These are phyloP conservation scores for Alternaria incomplexa DNA, from an alignment of 2,329 filamentous ascomycete species.

Conservation along the genomic window DNA sequence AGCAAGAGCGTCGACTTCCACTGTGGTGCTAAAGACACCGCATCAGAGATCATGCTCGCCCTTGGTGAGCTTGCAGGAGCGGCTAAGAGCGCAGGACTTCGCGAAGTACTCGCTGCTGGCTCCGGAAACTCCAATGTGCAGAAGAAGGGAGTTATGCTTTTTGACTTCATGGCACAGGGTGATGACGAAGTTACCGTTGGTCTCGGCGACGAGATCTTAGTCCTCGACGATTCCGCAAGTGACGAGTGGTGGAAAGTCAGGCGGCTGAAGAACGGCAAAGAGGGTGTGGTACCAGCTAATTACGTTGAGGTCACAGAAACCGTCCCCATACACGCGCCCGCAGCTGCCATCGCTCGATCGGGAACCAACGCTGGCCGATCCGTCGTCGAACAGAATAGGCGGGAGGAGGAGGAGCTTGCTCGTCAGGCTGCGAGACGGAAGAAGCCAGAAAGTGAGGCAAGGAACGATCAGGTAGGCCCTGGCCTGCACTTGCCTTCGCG, in stretches of 20 bases:
- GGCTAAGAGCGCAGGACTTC: constrained; percentile 78
- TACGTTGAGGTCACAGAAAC: constrained; percentile 88
- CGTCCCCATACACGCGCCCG: constrained; percentile 58
- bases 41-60: constrained; percentile 86
- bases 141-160: constrained; percentile 86
- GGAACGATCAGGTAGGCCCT: constrained; percentile 75
- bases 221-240: constrained; percentile 88
- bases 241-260: constrained; percentile 99
- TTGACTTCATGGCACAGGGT: constrained; percentile 96
- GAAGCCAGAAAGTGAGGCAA: constrained; percentile 60
- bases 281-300: constrained; percentile 95
- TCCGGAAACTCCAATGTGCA: constrained; percentile 65
- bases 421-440: constrained; percentile 76
- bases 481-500: constrained; percentile 77
- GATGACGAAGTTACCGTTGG: constrained; percentile 95
- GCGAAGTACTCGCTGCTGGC: constrained; percentile 84
- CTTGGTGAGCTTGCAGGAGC: constrained; percentile 90
- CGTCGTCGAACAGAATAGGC: constrained; percentile 74
- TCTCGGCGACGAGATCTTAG: constrained; percentile 85
- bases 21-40: constrained; percentile 95
- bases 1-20: constrained; percentile 97
- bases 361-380: constrained; percentile 68
- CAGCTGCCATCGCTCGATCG: constrained; percentile 55
- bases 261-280: constrained; percentile 86
- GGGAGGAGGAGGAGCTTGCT: constrained; percentile 83